These are phyloP conservation scores for Dianthus caryophyllus DNA, from an alignment of 148 eudicot species.

Conservation along the genomic window DNA sequence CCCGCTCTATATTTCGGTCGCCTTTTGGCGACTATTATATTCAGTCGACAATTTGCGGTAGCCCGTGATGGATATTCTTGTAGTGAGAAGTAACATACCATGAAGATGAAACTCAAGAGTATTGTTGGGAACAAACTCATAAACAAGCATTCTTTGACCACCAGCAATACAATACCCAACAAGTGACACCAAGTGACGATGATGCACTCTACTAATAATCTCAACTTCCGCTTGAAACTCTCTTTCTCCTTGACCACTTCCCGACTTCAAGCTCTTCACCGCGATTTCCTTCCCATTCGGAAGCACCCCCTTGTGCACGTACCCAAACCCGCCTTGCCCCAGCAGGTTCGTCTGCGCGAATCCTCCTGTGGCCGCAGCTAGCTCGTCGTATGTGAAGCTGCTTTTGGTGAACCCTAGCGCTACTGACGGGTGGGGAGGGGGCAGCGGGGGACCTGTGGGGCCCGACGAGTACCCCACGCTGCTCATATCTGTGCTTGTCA, in stretches of 20 bases:
- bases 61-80: too few species aligned
- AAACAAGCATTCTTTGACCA: slow-evolving; percentile 68
- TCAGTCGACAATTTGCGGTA: too few species aligned
- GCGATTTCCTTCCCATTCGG: slow-evolving; percentile 79
- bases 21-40: too few species aligned
- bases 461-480: slow-evolving; percentile 43
- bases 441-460: slow-evolving; percentile 28
- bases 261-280: slow-evolving; percentile 66
- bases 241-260: slow-evolving; percentile 79
- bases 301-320: slow-evolving; percentile 67
- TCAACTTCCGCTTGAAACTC: slow-evolving; percentile 89
- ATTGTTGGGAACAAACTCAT: slow-evolving; percentile 56
- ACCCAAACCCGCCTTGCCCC: slow-evolving; percentile 86
- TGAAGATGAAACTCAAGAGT: slow-evolving; percentile 77
- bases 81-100: too few species aligned
- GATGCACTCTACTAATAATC: slow-evolving; percentile 80
- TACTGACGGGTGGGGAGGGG: slow-evolving; percentile 54
- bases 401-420: slow-evolving; percentile 56
- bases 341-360: slow-evolving; percentile 43
- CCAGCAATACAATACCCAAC: slow-evolving; percentile 77
- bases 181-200: slow-evolving; percentile 77
- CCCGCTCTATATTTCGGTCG: too few species aligned
- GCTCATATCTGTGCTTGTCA: slow-evolving; percentile 39
- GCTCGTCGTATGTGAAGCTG: slow-evolving; percentile 55
- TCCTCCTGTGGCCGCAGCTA: slow-evolving; percentile 55